phyloP scores from a whole-genome alignment of 108 stramenopile genomes.

The Fistulifera pelliculosa region DNA sequence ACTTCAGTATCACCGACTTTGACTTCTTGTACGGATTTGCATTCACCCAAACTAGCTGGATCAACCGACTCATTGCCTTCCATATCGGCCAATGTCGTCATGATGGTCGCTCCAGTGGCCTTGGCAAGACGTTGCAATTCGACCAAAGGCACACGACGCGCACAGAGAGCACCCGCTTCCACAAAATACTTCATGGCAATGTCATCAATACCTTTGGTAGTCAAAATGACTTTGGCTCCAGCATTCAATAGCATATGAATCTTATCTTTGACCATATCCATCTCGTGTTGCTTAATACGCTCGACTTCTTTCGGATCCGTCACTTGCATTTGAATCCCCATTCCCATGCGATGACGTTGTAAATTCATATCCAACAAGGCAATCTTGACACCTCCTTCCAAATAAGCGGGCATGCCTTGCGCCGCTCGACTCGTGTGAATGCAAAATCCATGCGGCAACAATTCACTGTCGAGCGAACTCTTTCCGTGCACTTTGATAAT shows the following conservation, averaged over 20 bases:
- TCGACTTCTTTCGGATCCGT: conserved; percentile 91
- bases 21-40: conserved; percentile 88
- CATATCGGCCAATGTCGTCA: conserved; percentile 98
- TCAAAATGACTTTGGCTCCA: conserved; percentile 96
- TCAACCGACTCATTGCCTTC: conserved; percentile 98
- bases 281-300: conserved; percentile 93
- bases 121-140: conserved; percentile 97
- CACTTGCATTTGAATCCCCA: conserved; percentile 94
- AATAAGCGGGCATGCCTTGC: conserved; percentile 93
- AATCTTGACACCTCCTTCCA: conserved; percentile 85
- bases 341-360: conserved; percentile 97
- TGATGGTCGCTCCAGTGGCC: conserved; percentile 93
- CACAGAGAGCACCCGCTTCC: conserved; percentile 94
- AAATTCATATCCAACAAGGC: conserved; percentile 98
- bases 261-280: conserved; percentile 99
- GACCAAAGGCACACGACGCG: conserved; percentile 91
- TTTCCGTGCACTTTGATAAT: conserved; percentile 99
- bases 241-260: conserved; percentile 95
- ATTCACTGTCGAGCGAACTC: conserved; percentile 82
- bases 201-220: conserved; percentile 99
- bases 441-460: conserved; percentile 93
- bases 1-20: conserved; percentile 98
- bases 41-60: conserved; percentile 66
- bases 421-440: conserved; percentile 91
- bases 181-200: conserved; percentile 99